Evolutionary conservation across 2,329 filamentous ascomycete genomes (phyloP).

Genomic region (Neophaeococcomyces aloes): DNA sequence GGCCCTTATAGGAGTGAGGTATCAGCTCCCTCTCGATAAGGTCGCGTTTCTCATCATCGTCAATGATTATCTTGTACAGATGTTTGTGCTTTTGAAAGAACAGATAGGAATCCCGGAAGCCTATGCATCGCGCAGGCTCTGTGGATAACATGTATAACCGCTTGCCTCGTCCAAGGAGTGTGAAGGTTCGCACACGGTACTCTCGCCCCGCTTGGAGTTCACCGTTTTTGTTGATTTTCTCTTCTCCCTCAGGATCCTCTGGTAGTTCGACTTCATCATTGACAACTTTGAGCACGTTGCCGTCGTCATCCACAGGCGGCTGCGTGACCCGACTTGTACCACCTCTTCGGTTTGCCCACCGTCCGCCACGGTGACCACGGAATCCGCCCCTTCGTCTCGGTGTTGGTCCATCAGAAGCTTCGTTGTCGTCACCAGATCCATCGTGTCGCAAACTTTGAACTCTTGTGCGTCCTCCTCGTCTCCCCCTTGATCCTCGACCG

Average conservation of each 20-base stretch:
- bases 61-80: slow-evolving; percentile 95
- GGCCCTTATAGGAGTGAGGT: slow-evolving; percentile 95
- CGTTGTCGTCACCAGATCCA: slow-evolving; percentile 54
- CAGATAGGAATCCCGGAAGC: slow-evolving; percentile 94
- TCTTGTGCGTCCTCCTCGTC: slow-evolving; percentile 38
- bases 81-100: slow-evolving; percentile 98
- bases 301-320: slow-evolving; percentile 85
- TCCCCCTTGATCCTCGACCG: slow-evolving; percentile 20
- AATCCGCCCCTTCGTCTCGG: slow-evolving; percentile 57
- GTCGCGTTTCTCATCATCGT: slow-evolving; percentile 93
- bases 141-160: slow-evolving; percentile 97
- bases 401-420: slow-evolving; percentile 36
- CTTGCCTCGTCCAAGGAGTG: slow-evolving; percentile 69
- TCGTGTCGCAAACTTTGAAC: slow-evolving; percentile 53
- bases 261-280: slow-evolving; percentile 86
- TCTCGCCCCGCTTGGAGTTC: slow-evolving; percentile 73
- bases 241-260: slow-evolving; percentile 77
- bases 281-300: slow-evolving; percentile 79
- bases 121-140: slow-evolving; percentile 89
- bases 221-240: slow-evolving; percentile 85
- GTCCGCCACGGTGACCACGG: slow-evolving; percentile 47
- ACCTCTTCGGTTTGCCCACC: slow-evolving; percentile 65
- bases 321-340: slow-evolving; percentile 66
- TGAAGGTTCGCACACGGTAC: slow-evolving; percentile 93
- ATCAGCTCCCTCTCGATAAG: slow-evolving; percentile 93